Evolutionary conservation across 441 rosid species (phyloP), one percentile per base, ranked within the genome.

Genomic region (Bocquillonia castaneifolia): DNA sequence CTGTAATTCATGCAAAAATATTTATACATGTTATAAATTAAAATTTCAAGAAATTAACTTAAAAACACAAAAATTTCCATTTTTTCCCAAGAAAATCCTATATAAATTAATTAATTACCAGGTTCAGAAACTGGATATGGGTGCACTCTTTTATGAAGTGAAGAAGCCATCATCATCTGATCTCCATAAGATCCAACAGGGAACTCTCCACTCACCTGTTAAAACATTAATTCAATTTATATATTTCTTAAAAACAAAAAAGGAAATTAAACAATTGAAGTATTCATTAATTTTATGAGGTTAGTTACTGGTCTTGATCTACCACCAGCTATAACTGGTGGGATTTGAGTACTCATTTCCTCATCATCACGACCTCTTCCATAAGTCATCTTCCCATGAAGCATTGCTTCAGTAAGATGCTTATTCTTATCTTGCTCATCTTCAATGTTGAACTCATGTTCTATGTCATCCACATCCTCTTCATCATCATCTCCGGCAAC

Each of bases 401-500:
- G 97, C 97, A 87, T 84, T 0, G 96, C 89, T 69, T 92, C 99
- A 6, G 88, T 90, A 7, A 90, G 76, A 57, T 85, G 85, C 53
- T 78, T 84, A 10, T 86, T 83, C 81, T 81, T 90, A 53, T 87
- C 81, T 29, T 85, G 80, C 7, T 86, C 94, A 52, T 90, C 91
- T 28, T 88, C 97, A 29, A 94, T 87, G 59, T 89, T 92, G 79
- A 95, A 95, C 71, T 95, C 99, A 12, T 92, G 86, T 70, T 95
- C 99, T n/a, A 92, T 88, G 75, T 95, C 98, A 72, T 95, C 99
- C 57, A 86, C 68, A 63, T 89, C 99, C 72, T 95, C 99, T 72
- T 95, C 99, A 63, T 95, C 98, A 5, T 94, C 99, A 55, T 92
- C 99, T 57, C 99, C 98, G 56, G 83, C 96, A 69, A 95, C 99